Base-by-base conservation (phyloP, 768 basidiomycete genomes). In the Leccinum broughii region DNA sequence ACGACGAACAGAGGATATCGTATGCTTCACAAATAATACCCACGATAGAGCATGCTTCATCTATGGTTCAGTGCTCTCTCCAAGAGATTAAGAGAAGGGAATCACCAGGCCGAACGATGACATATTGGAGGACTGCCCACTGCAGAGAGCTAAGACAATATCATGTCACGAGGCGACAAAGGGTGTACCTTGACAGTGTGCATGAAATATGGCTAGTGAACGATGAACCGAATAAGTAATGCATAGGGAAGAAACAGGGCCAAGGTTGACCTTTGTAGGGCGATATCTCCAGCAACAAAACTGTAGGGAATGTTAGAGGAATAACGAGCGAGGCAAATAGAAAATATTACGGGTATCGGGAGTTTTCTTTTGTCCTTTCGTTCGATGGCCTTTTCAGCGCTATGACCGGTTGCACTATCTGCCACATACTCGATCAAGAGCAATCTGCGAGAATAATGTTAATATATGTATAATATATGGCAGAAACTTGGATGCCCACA, bases 101-200 rank as follows among this genome's bases (percentile, higher is more conserved):
- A 49, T 64, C 52, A 81, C 82, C 69, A 59, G 86, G 85, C 56
- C 90, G 81, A 48, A 94, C 76, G 59, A 93, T 83, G 24, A 91
- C 86, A 70, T 94, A 96, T 82, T 97, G 95, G 60, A 97, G 76
- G 7, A 96, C 93, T 44, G 83, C 79, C 92, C 93, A 95, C 85
- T 93, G 54, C 20, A 57, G 48, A 60, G 24, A 24, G 22, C 37
- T 60, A 32, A 55, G n/a, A 44, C 60, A 17, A 20, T 10, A 51
- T 20, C n/a, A 28, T 41, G 13, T 56, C 8, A 13, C 7, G 14
- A 51, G 28, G 39, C 8, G n/a, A 51, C n/a, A 20, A 55, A 6
- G 3, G 20, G 28, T 75, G 6, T 64, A 88, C 92, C 79, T 92
- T 93, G 70, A 93, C 75, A 10, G 91, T 87, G 68, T 93, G 88